Base-by-base conservation (phyloP, 2,329 filamentous ascomycete species). In the Fusarium aywerte region DNA sequence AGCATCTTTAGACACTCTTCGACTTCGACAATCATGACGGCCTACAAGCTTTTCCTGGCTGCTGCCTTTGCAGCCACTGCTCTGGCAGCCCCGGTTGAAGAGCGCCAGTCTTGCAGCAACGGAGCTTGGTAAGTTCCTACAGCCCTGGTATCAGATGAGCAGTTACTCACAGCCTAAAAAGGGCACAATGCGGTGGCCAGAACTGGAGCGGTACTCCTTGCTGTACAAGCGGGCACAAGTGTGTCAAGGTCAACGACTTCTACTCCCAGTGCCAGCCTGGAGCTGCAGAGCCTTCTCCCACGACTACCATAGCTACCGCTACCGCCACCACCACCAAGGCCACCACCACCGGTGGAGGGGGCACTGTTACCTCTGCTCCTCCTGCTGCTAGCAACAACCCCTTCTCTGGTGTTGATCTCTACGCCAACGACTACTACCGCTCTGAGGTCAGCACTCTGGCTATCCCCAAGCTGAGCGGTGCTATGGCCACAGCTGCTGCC, bases 391-490 rank as follows among this genome's bases (percentile, higher is more conserved):
- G 73, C 15, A 87, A 87, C n/a, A 87, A 87, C 77, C 84, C 84
- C 15, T 87, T 84, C 74, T 62, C 73, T 12, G 83, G 81, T 16
- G 82, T 85, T 49, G 75, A 80, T 49, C 77, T 83, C 70, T 86
- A 83, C 80, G 81, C 84, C 72, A 87, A 87, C 76, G 76, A 74
- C 55, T 86, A 82, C 78, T 87, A 87, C 71, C 79, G 82, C n/a
- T 83, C 82, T 18, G 84, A 87, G 74, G 80, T 87, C 57, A 80
- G 81, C 55, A 82, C 75, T 33, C 77, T 83, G 18, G 90, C 90
- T 9, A 84, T 91, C 20, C 89, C 90, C 10, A 86, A 85, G 16
- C 77, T 92, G 61, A 85, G 85, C 11, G 82, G 84, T 6, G 80
- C 85, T 23, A 78, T 85, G 73, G 83, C 82, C 15, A 83, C 85